Evolutionary conservation across 78 protist genomes (phyloP).

Genomic region (Cavenderia fasciculata): DNA sequence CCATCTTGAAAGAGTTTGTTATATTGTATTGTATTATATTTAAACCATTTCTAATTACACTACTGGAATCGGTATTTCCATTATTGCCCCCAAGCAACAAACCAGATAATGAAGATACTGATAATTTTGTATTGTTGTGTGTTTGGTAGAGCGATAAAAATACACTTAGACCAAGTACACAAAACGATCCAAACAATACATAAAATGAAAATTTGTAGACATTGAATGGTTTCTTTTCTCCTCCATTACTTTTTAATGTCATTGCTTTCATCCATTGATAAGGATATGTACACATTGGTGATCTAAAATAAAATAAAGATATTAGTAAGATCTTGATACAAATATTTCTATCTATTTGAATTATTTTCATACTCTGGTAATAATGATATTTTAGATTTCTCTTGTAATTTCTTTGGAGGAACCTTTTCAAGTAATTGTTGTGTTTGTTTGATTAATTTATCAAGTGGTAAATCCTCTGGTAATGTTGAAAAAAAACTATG

Average conservation of each 20-base stretch:
- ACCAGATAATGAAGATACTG: too few species aligned
- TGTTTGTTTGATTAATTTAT: constrained; percentile 41
- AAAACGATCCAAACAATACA: constrained; percentile 36
- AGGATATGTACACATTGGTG: constrained; percentile 64
- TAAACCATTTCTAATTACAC: too few species aligned
- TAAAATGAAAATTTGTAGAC: constrained; percentile 22
- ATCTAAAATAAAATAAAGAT: constrained; percentile 11
- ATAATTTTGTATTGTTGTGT: too few species aligned
- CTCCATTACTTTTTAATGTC: not conserved
- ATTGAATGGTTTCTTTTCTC: not conserved
- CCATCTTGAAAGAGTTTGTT: too few species aligned
- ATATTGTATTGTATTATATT: too few species aligned
- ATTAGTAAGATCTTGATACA: not conserved
- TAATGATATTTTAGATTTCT: not conserved
- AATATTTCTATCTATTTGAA: not conserved
- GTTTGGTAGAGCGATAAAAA: too few species aligned
- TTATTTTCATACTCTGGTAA: constrained; percentile 7
- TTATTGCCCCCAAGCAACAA: too few species aligned
- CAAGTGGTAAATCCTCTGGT: constrained; percentile 63
- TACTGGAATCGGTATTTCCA: too few species aligned
- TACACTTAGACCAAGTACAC: not conserved
- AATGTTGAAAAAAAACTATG: constrained; percentile 51
- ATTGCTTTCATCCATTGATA: constrained; percentile 45
- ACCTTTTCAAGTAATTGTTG: constrained; percentile 16
- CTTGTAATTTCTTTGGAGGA: constrained; percentile 64